A percentile compares a stretch with the other conserved stretches of the same genome.
Conservation (phyloP, 139 green algal species). For the Edaphochlamys debaryana region DNA sequence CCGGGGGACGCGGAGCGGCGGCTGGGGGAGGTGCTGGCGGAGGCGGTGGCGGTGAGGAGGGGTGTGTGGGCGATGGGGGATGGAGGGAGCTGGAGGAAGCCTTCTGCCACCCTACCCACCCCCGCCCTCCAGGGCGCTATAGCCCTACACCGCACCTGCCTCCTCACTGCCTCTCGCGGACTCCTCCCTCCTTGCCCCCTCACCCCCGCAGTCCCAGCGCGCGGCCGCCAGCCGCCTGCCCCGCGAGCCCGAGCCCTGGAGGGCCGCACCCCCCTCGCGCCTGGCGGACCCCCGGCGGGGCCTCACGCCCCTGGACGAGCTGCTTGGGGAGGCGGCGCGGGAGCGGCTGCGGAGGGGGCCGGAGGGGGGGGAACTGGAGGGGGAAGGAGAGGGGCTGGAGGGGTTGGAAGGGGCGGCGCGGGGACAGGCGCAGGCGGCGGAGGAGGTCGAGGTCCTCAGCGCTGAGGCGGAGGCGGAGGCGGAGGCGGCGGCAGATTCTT, state of each 20-base stretch:
- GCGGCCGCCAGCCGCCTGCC: background rate
- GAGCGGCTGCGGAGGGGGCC: constrained; percentile 17
- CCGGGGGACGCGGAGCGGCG: constrained; percentile 41
- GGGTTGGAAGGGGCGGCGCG: background rate
- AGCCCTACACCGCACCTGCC: no score
- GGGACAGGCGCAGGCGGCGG: background rate
- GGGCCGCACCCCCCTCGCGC: background rate
- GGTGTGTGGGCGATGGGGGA: background rate
- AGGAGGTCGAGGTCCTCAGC: background rate
- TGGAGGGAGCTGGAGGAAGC: no score
- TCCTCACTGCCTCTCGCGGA: background rate
- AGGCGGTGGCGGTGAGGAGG: constrained; percentile 62
- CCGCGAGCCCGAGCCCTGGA: constrained; percentile 21
- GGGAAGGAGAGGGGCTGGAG: background rate
- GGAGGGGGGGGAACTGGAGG: background rate
- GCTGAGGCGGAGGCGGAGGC: no score
- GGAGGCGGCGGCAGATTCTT: no score
- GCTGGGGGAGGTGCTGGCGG: constrained; percentile 67
- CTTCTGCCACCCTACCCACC: no score
- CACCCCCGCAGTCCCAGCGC: constrained; percentile 8
- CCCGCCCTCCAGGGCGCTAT: no score
- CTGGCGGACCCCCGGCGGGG: background rate
- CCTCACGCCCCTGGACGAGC: constrained; percentile 11
- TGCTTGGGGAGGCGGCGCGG: background rate
- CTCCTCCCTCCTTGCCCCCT: background rate